phyloP scores from a whole-genome alignment of 352 stramenopile species.

The Globisporangium solare region DNA sequence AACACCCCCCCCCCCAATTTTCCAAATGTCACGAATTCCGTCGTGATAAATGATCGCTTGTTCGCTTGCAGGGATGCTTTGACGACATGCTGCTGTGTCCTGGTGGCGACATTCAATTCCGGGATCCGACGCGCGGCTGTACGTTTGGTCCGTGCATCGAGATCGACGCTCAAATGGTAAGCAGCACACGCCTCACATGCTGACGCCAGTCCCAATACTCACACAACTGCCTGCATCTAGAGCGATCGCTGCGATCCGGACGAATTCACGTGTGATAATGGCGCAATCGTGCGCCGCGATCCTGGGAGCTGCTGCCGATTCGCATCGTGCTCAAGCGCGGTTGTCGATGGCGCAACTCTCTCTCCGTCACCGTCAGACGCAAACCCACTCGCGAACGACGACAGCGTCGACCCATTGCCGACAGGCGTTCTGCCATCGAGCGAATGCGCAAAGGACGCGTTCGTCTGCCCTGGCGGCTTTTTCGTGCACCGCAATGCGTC shows the following conservation, averaged over 20 bases:
- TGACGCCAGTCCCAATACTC: not conserved
- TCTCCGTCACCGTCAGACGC: not conserved
- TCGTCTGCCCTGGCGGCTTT: slow-evolving; percentile 7
- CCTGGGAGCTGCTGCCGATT: slow-evolving; percentile 1
- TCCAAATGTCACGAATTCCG: too few relatives aligned
- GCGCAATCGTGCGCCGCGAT: slow-evolving; percentile 10
- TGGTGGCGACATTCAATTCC: slow-evolving; percentile 3
- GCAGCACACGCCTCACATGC: not conserved
- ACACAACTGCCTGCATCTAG: not conserved
- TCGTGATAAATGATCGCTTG: not conserved
- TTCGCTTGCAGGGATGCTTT: not conserved
- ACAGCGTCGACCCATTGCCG: not conserved
- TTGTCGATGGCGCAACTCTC: not conserved
- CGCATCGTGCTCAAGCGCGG: not conserved
- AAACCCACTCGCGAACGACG: not conserved
- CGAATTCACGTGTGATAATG: slow-evolving; percentile 7
- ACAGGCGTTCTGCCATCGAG: too few relatives aligned
- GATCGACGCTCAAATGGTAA: slow-evolving; percentile 5
- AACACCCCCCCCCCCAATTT: too few relatives aligned
- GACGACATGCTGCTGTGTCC: slow-evolving; percentile 7
- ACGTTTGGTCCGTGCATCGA: not conserved
- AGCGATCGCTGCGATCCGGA: slow-evolving; percentile 1
- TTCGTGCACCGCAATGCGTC: slow-evolving; percentile 10
- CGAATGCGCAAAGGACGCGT: slow-evolving; percentile 5
- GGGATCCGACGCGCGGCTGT: slow-evolving; percentile 1